A percentile compares a stretch with the other conserved stretches of the same genome.
phyloP scores from a whole-genome alignment of 352 stramenopile genomes.

The Phytophthora citricola region DNA sequence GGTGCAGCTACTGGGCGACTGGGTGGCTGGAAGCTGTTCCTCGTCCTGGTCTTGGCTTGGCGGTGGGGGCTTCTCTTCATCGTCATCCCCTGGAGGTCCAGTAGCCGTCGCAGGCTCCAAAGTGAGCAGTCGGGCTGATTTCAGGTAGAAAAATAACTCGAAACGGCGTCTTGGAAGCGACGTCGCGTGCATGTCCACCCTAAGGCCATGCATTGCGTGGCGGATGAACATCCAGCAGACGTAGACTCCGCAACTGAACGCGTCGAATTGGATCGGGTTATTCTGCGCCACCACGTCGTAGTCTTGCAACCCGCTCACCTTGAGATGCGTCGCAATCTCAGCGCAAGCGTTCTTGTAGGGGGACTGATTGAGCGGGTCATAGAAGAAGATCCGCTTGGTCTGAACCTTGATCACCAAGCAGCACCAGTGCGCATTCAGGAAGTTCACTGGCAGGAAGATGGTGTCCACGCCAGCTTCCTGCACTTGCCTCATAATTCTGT shows the following conservation, averaged over 20 bases:
- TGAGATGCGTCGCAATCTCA: not conserved
- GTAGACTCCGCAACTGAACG: constrained; percentile 22
- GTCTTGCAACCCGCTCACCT: not conserved
- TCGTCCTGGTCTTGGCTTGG: no score
- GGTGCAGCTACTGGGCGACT: no score
- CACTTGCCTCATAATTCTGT: not conserved
- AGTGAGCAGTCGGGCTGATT: no score
- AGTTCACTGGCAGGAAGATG: constrained; percentile 8
- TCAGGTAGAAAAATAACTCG: no score
- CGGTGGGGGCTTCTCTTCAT: no score
- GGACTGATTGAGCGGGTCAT: constrained; percentile 5
- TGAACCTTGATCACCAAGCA: constrained; percentile 7
- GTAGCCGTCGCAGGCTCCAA: no score
- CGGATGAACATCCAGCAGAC: constrained; percentile 23
- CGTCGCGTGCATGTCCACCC: no score
- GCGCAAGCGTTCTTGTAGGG: not conserved
- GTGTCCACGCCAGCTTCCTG: not conserved
- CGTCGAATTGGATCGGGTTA: constrained; percentile 24
- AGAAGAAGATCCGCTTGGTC: constrained; percentile 9
- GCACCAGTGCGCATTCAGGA: constrained; percentile 22
- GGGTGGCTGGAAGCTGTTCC: no score
- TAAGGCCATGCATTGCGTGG: not conserved
- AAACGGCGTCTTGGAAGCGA: no score
- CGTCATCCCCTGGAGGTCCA: no score
- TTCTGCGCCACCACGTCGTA: constrained; percentile 14